Evolutionary conservation across 208 protist species (phyloP), one percentile per base, ranked within the genome.

Genomic region (Acanthamoeba comandoni): DNA sequence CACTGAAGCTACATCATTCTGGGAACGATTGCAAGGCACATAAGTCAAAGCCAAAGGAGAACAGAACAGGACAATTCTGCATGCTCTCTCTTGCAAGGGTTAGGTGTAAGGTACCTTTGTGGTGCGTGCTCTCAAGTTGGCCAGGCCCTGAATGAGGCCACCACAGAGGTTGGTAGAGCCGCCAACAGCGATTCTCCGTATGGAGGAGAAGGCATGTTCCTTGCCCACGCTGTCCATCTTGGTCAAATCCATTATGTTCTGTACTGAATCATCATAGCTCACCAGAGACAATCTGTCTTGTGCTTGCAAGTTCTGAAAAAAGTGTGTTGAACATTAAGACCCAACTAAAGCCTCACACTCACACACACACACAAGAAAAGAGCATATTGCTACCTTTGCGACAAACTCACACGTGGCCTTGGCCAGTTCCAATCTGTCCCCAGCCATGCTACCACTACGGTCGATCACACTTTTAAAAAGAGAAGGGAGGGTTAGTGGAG

Each of bases 401-500:
- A n/a, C n/a, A 22, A 79, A 79, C 35, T 48, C 43, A 11, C 51
- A n/a, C 2, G 70, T 79, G 39, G 12, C 2, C 15, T 29, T 79
- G 70, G 70, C 70, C 70, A 79, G 51, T 19, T 8, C 12, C 19
- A 79, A 9, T 17, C 70, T 35, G 2, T 79, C 39, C 22, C 70
- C 70, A 0, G 9, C 1, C 70, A 79, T 79, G 35, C 48, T 58
- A 26, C 70, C 70, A 26, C 70, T 79, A 5, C 70, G 70, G 70
- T 79, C 70, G 70, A 79, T 79, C 2, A 79, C 70, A 17, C 70
- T n/a, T n/a, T n/a, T n/a, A n/a, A n/a, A n/a, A n/a, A n/a, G n/a
- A n/a, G n/a, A n/a, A n/a, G n/a, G n/a, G n/a, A n/a, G n/a, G n/a
- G n/a, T n/a, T n/a, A n/a, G n/a, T n/a, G n/a, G n/a, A n/a, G n/a